Evolutionary conservation across 129 eudicot species (phyloP).

Genomic region (Tanacetum coccineum): DNA sequence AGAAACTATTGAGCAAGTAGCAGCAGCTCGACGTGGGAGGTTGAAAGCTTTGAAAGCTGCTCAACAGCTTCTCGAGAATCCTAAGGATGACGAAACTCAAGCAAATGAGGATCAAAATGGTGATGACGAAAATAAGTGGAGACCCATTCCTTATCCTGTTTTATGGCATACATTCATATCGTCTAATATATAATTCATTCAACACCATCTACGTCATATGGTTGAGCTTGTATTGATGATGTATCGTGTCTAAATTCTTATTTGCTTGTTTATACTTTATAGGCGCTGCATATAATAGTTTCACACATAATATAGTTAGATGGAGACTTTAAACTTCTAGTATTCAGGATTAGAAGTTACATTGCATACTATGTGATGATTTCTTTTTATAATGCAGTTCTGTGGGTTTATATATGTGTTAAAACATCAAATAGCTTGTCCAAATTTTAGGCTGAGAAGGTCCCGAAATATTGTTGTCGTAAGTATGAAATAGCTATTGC

Average conservation of each 20-base stretch:
- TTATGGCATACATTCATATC: not conserved
- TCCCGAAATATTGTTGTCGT: not conserved
- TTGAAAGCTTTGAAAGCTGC: conserved; percentile 59
- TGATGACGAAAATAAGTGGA: conserved; percentile 40
- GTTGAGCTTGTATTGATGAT: too few species aligned
- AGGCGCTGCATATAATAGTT: not conserved
- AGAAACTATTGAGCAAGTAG: conserved; percentile 61
- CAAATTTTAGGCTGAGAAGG: not conserved
- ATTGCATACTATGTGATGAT: too few species aligned
- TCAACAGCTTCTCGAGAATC: conserved; percentile 53
- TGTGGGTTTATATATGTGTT: not conserved
- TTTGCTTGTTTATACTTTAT: too few species aligned
- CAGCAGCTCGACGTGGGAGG: conserved; percentile 77
- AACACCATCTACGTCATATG: too few species aligned
- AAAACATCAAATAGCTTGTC: not conserved
- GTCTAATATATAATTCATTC: too few species aligned
- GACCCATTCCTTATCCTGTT: not conserved
- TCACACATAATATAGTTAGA: not conserved
- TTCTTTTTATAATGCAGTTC: too few species aligned
- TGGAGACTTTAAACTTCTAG: too few species aligned
- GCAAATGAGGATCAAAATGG: conserved; percentile 25
- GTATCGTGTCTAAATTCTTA: too few species aligned
- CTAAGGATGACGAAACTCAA: conserved; percentile 40
- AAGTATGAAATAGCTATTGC: conserved; percentile 3
- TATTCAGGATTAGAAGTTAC: too few species aligned